Evolutionary conservation across 768 basidiomycete genomes (phyloP).

Genomic region (Pleurotus pulmonarius): DNA sequence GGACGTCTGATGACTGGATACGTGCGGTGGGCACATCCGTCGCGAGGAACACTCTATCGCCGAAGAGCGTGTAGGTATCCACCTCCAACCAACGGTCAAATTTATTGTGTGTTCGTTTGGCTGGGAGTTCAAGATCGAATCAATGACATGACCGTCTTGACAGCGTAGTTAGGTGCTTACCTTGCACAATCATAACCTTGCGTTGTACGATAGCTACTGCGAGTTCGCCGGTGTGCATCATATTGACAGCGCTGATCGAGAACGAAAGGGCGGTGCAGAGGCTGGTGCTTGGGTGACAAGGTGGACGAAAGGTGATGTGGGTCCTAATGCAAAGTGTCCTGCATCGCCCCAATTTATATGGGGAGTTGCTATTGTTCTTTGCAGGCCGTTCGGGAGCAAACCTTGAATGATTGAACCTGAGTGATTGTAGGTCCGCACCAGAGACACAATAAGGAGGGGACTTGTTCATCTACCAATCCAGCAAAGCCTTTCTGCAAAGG

Average conservation of each 20-base stretch:
- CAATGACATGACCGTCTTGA: no score
- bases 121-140: conserved; percentile 27
- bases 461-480: neutral
- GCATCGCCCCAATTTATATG: neutral
- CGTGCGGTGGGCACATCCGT: conserved; percentile 58
- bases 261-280: no score
- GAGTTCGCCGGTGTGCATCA: conserved; percentile 54
- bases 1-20: conserved; percentile 55
- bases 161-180: conserved; percentile 25
- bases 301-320: neutral
- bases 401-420: neutral
- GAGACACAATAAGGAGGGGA: neutral
- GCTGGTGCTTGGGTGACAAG: neutral
- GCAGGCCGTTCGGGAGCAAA: neutral
- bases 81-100: conserved; percentile 65
- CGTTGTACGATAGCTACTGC: conserved; percentile 69
- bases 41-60: conserved; percentile 62
- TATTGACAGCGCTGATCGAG: conserved; percentile 11
- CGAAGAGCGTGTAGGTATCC: conserved; percentile 60
- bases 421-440: neutral
- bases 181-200: conserved; percentile 67
- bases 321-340: no score
- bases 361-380: neutral
- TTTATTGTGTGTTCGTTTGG: conserved; percentile 49
- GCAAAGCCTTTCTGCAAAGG: neutral